Base-by-base conservation (phyloP, 1,139 yeast species). In the Yamadazyma buinensis region DNA sequence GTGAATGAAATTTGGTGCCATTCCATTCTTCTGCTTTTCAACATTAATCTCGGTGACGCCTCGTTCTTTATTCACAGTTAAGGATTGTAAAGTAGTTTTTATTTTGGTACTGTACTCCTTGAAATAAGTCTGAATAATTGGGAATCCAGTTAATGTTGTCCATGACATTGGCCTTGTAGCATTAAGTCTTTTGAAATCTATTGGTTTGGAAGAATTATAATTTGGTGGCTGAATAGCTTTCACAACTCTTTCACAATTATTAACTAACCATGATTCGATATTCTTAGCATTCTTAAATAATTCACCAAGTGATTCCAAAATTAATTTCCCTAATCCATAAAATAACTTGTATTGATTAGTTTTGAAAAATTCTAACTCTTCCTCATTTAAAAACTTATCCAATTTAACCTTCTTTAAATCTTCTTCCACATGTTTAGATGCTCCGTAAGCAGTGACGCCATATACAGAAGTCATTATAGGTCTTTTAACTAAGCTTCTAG, bases 391-490 rank as follows among this genome's bases (percentile, higher is more conserved):
- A 10, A 29, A 13, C 7, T 29, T 34, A 11, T 28, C 26, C 3
- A 46, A 33, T n/a, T 46, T 37, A 3, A 35, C 13, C 15, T 48
- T 47, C 15, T 17, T 15, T 23, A 47, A 32, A 7, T 45, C 43
- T 15, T 52, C 53, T 11, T 46, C 37, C 11, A 69, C 58, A 41
- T 69, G 75, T 6, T 40, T 40, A 4, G 52, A 43, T 1, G 68
- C 72, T 0, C 75, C 75, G 43, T 37, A 57, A 3, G 37, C 33
- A 0, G 74, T 69, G 2, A 69, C 75, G 0, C 75, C 75, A 42
- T 69, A 69, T 0, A 69, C 75, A 3, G 68, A 64, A 2, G 75
- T 69, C 75, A 69, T 69, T 2, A 68, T 66, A 2, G 75, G 69
- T 34, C 67, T 64, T 42, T 69, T 69, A 23, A 69, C 54, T 18